Base-by-base conservation (phyloP, 108 stramenopile species). In the Cyclotella baltica region DNA sequence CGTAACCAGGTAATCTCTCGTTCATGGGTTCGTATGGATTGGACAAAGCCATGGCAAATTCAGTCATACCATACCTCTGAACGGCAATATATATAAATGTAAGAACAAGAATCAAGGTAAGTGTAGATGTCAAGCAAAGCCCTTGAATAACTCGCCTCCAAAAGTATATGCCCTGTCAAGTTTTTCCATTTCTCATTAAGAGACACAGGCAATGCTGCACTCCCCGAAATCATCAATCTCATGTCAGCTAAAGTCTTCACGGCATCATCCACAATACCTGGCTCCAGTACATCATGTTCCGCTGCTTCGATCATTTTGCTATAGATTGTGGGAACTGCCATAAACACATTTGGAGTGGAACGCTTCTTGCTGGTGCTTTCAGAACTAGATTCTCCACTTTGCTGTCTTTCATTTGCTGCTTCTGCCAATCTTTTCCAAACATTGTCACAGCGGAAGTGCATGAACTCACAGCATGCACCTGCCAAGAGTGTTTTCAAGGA, bases 41-140 rank as follows among this genome's bases (percentile, higher is more conserved):
- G 43, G 72, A 72, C 37, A 87, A 70, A 4, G 86, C 86, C 86
- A 87, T 87, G n/a, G 78, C 86, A 62, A 87, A 77, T 48, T 87
- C 86, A 5, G 86, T 87, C 86, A 87, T 87, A 8, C 86, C 86
- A 64, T 87, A 87, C 36, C 86, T 57, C 67, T 68, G 64, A 3
- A 57, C 2, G 3, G 47, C n/a, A 16, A 48, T n/a, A 48, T 16
- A 48, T n/a, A 48, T 16, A 48, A 48, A 48, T 48, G n/a, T n/a
- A n/a, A n/a, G n/a, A n/a, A n/a, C n/a, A n/a, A n/a, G n/a, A n/a
- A n/a, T n/a, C n/a, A n/a, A n/a, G n/a, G n/a, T n/a, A n/a, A n/a
- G n/a, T n/a, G n/a, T n/a, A n/a, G n/a, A n/a, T n/a, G n/a, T n/a
- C n/a, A n/a, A n/a, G n/a, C n/a, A n/a, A n/a, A n/a, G n/a, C n/a